A percentile compares a stretch with the other conserved stretches of the same genome.
Evolutionary conservation across 2,329 filamentous ascomycete genomes (phyloP).

Genomic region (Venturiaceae sp.): DNA sequence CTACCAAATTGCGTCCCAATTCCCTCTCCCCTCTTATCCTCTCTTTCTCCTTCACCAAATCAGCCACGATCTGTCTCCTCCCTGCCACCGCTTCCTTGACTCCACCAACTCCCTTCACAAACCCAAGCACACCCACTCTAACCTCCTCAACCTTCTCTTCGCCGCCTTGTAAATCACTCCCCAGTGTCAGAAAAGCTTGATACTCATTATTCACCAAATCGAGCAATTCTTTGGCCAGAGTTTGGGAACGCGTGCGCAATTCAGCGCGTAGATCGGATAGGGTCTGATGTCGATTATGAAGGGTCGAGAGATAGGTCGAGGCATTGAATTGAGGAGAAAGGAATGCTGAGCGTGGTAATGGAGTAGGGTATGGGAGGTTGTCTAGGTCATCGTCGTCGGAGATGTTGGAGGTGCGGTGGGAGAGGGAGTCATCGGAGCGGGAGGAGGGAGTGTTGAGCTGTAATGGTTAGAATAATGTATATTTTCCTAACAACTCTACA

Average conservation of each 20-base stretch:
- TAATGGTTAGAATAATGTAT: neutral
- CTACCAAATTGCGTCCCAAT: constrained; percentile 51
- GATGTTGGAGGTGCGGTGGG: neutral
- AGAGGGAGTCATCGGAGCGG: constrained; percentile 1
- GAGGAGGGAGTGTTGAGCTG: constrained; percentile 8
- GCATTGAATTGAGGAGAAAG: constrained; percentile 69
- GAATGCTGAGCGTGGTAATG: constrained; percentile 76
- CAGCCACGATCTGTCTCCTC: constrained; percentile 52
- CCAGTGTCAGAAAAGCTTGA: constrained; percentile 77
- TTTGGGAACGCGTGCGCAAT: constrained; percentile 67
- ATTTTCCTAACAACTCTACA: constrained; percentile 11
- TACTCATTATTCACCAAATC: constrained; percentile 96
- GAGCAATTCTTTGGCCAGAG: constrained; percentile 76
- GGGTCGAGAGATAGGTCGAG: constrained; percentile 69
- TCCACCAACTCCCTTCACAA: constrained; percentile 70
- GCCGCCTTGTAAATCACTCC: constrained; percentile 71
- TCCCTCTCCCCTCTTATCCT: constrained; percentile 55
- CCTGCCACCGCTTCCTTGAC: constrained; percentile 57
- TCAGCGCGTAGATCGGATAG: constrained; percentile 88
- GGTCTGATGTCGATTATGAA: constrained; percentile 84
- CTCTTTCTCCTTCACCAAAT: constrained; percentile 56
- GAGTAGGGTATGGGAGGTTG: constrained; percentile 78
- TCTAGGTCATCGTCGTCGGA: constrained; percentile 19
- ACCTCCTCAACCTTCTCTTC: constrained; percentile 90
- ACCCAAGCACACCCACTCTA: constrained; percentile 75